These are phyloP conservation scores for Penicillium olsonii DNA, from an alignment of 2,329 filamentous ascomycete genomes.

Conservation along the genomic window DNA sequence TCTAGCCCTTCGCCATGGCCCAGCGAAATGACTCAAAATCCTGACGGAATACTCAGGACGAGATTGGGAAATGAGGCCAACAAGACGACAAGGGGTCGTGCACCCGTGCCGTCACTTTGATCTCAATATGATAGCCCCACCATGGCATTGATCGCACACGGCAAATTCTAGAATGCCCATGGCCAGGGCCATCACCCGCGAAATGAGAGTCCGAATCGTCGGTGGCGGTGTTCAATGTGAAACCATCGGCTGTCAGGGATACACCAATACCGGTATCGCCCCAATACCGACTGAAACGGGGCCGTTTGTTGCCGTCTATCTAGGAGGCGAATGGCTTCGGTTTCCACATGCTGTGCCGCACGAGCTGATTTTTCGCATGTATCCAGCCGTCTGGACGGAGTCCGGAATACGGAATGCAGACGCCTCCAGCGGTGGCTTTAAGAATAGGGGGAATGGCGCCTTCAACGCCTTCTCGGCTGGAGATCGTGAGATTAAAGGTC, in stretches of 20 bases:
- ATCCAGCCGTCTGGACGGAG: no score
- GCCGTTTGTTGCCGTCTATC: no score
- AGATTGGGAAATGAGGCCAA: neutral
- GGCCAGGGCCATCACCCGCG: neutral
- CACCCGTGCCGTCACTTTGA: neutral
- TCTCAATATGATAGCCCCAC: neutral
- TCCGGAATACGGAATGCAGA: no score
- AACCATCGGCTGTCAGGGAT: constrained; percentile 1
- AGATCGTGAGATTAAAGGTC: constrained; percentile 9
- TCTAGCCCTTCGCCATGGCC: no score
- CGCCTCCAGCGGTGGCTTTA: no score
- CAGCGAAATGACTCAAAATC: neutral
- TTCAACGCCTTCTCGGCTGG: neutral
- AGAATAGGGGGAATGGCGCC: neutral
- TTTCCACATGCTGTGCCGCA: no score
- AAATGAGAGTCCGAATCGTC: neutral
- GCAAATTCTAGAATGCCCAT: neutral
- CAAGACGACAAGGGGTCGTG: neutral
- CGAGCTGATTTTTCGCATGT: no score
- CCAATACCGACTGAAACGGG: neutral
- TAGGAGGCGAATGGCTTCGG: no score
- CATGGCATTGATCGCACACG: neutral
- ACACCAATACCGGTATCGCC: neutral
- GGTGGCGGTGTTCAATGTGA: constrained; percentile 6
- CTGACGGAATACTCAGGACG: neutral